Base-by-base conservation (phyloP, 805 yeast species). In the Cyberlindnera petersonii region DNA sequence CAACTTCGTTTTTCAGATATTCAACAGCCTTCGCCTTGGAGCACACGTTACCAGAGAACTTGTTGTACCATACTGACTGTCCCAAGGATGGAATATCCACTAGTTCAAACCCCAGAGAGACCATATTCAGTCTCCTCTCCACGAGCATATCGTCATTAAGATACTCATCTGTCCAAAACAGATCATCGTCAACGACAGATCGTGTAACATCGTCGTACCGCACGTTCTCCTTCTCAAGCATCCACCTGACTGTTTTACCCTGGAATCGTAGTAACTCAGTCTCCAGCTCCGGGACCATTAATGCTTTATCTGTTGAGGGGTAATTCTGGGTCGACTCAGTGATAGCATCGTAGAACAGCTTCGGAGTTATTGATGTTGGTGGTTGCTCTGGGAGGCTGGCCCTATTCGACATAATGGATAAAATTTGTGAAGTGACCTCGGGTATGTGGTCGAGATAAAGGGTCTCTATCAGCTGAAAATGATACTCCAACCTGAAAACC, bases 81-180 rank as follows among this genome's bases (percentile, higher is more conserved):
- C 9, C 10, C 8, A 26, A 14, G 1, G 24, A 31, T 9, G 44
- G 43, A 5, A 46, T 14, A 13, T 41, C 40, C 0, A 68, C 48
- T 9, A 58, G 47, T 3, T 59, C 41, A 79, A 84, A 80, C 3
- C 86, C 86, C 56, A 69, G 77, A 9, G 74, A 61, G 3, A 76
- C 43, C 23, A 51, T 45, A 44, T 73, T 69, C 19, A 79, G 50
- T 5, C 64, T 47, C 15, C 44, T 37, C 8, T 56, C 49, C 1
- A 73, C 44, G 6, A 44, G 35, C 3, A 46, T 34, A 29, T 63
- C 61, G 22, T 26, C 27, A 2, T n/a, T 13, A 8, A 35, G 20
- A 21, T 23, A 33, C 5, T 20, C 26, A 9, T 46, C 44, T 2
- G 33, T 35, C 9, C 45, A 33, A 35, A 60, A 53, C 6, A 62